These are phyloP conservation scores for Phylloporus arenicola DNA, from an alignment of 768 basidiomycete species.

Conservation along the genomic window DNA sequence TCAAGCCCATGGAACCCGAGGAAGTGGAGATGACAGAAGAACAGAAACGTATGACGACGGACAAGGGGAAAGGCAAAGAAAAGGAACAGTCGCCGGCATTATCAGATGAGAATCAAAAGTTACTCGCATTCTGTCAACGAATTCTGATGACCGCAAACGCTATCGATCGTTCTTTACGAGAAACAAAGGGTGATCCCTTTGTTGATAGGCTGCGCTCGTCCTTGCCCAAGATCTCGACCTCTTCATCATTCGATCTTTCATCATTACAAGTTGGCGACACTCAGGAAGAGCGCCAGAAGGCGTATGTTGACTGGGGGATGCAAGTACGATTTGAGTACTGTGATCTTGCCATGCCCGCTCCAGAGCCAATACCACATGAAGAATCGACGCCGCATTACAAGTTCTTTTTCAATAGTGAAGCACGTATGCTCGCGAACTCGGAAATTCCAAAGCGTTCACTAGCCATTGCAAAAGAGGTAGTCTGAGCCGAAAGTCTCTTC, in stretches of 20 bases:
- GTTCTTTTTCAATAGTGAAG: constrained; percentile 77
- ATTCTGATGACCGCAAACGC: constrained; percentile 77
- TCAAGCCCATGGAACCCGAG: constrained; percentile 42
- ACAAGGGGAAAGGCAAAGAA: constrained; percentile 64
- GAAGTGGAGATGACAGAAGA: constrained; percentile 80
- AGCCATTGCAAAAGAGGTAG: constrained; percentile 91
- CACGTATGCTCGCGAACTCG: constrained; percentile 75
- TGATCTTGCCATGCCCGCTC: constrained; percentile 58
- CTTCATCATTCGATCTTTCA: constrained; percentile 41
- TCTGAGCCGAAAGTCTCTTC: not conserved
- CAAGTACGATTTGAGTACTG: constrained; percentile 85
- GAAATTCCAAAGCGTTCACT: constrained; percentile 88
- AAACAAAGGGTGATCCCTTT: constrained; percentile 87
- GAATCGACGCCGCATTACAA: constrained; percentile 70
- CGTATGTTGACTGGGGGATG: constrained; percentile 83
- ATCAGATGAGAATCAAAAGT: constrained; percentile 72
- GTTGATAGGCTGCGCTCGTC: constrained; percentile 71
- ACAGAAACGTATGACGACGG: constrained; percentile 77
- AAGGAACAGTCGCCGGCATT: constrained; percentile 33
- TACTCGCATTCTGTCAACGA: constrained; percentile 78
- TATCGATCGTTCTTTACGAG: constrained; percentile 82
- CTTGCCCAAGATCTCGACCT: constrained; percentile 65
- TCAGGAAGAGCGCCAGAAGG: constrained; percentile 61
- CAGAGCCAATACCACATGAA: constrained; percentile 32
- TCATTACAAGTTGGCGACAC: constrained; percentile 42